Evolutionary conservation across 2,329 filamentous ascomycete genomes (phyloP).

Genomic region (Colletotrichum sp.): DNA sequence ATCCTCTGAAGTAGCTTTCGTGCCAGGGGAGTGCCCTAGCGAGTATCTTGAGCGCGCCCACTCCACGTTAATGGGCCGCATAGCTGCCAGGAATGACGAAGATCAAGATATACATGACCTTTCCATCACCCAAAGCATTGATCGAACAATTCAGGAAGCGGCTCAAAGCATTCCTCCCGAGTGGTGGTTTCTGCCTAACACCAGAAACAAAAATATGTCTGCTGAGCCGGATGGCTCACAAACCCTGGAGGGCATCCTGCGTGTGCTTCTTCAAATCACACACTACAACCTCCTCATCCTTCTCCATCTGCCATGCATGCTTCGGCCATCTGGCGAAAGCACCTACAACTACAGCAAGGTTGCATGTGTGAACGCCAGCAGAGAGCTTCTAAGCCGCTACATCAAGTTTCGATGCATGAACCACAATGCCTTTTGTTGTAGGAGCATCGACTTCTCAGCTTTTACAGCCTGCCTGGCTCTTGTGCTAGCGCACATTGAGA

Average conservation of each 20-base stretch:
- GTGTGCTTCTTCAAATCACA: slow-evolving; percentile 31
- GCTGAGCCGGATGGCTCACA: neutral
- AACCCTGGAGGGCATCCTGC: slow-evolving; percentile 26
- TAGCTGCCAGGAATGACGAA: slow-evolving; percentile 36
- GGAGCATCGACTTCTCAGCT: slow-evolving; percentile 39
- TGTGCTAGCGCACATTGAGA: slow-evolving; percentile 38
- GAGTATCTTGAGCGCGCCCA: neutral
- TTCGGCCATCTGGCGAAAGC: slow-evolving; percentile 18
- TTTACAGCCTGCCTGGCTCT: slow-evolving; percentile 41
- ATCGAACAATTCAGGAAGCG: slow-evolving; percentile 28
- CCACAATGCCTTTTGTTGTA: slow-evolving; percentile 30
- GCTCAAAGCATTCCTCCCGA: slow-evolving; percentile 27
- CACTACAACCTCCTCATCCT: slow-evolving; percentile 37
- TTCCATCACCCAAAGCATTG: slow-evolving; percentile 27
- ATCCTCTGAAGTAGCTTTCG: neutral
- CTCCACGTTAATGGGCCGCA: slow-evolving; percentile 15
- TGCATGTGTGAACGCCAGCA: slow-evolving; percentile 37
- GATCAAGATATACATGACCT: slow-evolving; percentile 21
- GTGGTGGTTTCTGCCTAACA: slow-evolving; percentile 30
- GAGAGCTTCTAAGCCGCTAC: slow-evolving; percentile 41
- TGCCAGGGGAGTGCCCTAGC: neutral
- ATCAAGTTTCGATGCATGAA: slow-evolving; percentile 34
- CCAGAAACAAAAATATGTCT: neutral
- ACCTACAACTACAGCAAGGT: slow-evolving; percentile 33
- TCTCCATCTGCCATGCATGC: slow-evolving; percentile 38